Conservation (phyloP, 2,329 filamentous ascomycete genomes). For the Penicillium sp. region DNA sequence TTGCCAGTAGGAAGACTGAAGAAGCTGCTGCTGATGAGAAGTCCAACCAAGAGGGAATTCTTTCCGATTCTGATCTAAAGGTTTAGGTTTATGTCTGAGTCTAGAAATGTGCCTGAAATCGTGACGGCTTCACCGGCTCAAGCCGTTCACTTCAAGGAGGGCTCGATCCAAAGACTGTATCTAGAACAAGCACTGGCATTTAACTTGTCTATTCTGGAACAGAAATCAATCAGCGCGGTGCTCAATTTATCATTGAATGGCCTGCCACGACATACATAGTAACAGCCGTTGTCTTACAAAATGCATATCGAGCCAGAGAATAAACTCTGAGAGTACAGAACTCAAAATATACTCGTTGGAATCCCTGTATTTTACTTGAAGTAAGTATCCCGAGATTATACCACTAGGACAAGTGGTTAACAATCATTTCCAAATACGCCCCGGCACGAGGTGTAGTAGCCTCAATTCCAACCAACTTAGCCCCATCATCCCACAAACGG, state of each 20-base stretch:
- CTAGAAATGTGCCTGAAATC: no score
- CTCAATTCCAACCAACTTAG: constrained; percentile 33
- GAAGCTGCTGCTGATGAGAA: not conserved
- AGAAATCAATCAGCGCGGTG: no score
- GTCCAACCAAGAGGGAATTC: not conserved
- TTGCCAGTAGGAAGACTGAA: not conserved
- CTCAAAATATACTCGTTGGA: not conserved
- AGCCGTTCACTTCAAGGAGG: no score
- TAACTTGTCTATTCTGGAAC: no score
- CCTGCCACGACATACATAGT: no score
- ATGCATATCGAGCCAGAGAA: no score
- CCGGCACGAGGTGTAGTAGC: constrained; percentile 27
- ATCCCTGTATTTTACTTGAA: not conserved
- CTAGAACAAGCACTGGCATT: no score
- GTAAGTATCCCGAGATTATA: no score
- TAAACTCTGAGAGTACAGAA: not conserved
- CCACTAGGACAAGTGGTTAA: constrained; percentile 20
- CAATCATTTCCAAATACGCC: constrained; percentile 29
- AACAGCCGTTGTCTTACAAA: no score
- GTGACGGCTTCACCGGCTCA: no score
- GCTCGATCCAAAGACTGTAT: no score
- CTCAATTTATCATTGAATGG: no score
- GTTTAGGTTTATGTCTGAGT: not conserved
- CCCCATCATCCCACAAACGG: constrained; percentile 40
- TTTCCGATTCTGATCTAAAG: not conserved